Base-by-base conservation (phyloP, 805 yeast species). In the Kodamaea restingae region DNA sequence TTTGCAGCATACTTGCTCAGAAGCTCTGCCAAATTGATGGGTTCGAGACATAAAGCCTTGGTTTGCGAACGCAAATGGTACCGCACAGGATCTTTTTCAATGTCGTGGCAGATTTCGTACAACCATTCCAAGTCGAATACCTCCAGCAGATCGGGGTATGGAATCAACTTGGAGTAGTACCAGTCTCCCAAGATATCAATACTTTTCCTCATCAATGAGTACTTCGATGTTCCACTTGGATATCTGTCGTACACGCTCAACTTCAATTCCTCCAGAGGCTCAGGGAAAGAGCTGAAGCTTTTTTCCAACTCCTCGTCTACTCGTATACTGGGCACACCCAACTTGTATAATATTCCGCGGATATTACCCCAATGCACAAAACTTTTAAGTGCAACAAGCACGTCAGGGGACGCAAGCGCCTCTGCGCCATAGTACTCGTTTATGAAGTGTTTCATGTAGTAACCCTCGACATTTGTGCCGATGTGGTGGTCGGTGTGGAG, bases 361-460 rank as follows among this genome's bases (percentile, higher is more conserved):
- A 71, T 73, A 40, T 72, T 68, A 18, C 75, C 74, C 80, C 80
- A 76, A 52, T 76, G 79, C 14, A 70, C 71, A 46, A 75, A 73
- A 24, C 76, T 70, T 42, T 75, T 66, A 22, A 76, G 52, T 0
- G 79, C 75, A 21, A 66, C 61, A 42, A 71, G 66, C 21, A 73
- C 71, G 30, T 66, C 72, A 0, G 55, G 58, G 34, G 71, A 65
- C 7, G 52, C 53, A 18, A 73, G 44, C 0, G 69, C 65, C 3
- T 58, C 68, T 4, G 47, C 54, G 5, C 76, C 78, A 41, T 63
- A 72, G 39, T 65, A 60, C 29, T 61, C 58, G 15, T 46, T 46
- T 32, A 74, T 63, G 22, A 62, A 61, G 35, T 60, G 55, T 26
- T 63, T 59, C 58, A 76, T 54, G 44, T 63, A 69, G 29, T 50